Conservation (phyloP, 805 yeast genomes). For the Kuraishia floccosa region DNA sequence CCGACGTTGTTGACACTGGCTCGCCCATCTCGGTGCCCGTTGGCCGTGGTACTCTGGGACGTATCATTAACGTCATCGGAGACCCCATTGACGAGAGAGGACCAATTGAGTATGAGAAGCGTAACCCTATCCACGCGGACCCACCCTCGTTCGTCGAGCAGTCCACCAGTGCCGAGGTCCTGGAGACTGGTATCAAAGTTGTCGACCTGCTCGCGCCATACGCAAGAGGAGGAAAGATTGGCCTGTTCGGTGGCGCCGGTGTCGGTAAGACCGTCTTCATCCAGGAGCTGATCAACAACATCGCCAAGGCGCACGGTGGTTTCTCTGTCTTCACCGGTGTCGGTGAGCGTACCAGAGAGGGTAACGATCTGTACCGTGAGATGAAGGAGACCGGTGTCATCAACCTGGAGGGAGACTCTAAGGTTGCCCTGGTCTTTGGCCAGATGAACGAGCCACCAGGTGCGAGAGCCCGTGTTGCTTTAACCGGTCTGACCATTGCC, state of each 20-base stretch:
- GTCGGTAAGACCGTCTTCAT: slow-evolving; percentile 99
- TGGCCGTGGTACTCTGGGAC: slow-evolving; percentile 98
- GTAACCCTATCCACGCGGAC: slow-evolving; percentile 98
- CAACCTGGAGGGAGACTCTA: slow-evolving; percentile 98
- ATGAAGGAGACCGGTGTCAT: slow-evolving; percentile 99
- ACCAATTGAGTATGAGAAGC: slow-evolving; percentile 85
- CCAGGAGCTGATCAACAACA: slow-evolving; percentile 99
- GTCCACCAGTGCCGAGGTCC: slow-evolving; percentile 95
- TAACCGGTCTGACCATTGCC: slow-evolving; percentile 99
- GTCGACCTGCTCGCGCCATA: slow-evolving; percentile 98
- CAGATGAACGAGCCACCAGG: slow-evolving; percentile 99
- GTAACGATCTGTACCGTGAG: slow-evolving; percentile 99
- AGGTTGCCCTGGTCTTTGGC: slow-evolving; percentile 98
- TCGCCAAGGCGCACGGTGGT: slow-evolving; percentile 99
- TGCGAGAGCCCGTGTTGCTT: slow-evolving; percentile 99
- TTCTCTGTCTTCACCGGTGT: slow-evolving; percentile 99
- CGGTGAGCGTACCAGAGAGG: slow-evolving; percentile 99
- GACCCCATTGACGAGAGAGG: slow-evolving; percentile 99
- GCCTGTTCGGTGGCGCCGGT: slow-evolving; percentile 99
- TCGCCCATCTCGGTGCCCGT: slow-evolving; percentile 98
- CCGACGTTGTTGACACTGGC: slow-evolving; percentile 86
- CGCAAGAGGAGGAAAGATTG: slow-evolving; percentile 99
- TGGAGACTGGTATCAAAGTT: slow-evolving; percentile 99
- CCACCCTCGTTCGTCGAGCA: slow-evolving; percentile 96
- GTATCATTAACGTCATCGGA: slow-evolving; percentile 97